Evolutionary conservation across 805 yeast species (phyloP), one percentile per base, ranked within the genome.

Genomic region (Saccharomycodes ludwigii): DNA sequence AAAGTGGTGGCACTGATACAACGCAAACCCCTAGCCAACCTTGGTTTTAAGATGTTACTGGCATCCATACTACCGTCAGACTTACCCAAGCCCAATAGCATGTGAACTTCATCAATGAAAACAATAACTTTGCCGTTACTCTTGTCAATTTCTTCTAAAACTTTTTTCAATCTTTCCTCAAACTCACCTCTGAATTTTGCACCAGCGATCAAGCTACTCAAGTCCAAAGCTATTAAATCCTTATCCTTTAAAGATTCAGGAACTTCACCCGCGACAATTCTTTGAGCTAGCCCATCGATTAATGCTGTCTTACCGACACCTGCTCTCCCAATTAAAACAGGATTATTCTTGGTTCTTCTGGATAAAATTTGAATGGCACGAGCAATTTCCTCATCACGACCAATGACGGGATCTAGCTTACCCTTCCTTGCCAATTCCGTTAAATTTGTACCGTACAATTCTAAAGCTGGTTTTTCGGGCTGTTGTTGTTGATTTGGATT

Each of bases 301-400:
- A 91, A 74, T 5, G 97, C 93, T 0, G 97, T 91, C 55, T 88
- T 88, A 60, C 98, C 98, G 0, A 95, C 93, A 59, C 98, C 98
- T 1, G 98, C 98, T 43, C 81, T 74, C 40, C 98, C 98, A 25
- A 91, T 85, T 33, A 88, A 56, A 1, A 91, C 94, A 0, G 98
- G 98, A 48, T 88, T 88, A 54, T 91, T 91, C 56, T 88, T 88
- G 1, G 96, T 85, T 52, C 97, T 67, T 44, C 98, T 65, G 1
- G 95, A 83, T 27, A 88, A 59, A 29, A 88, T 86, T 52, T 88
- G 97, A 35, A 88, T 78, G 0, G 97, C 88, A 37, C 98, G 65
- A 36, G 88, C 68, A 35, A 88, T 91, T 50, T 91, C 97, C 40
- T 86, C 95, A 47, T 91, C 97, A 40, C 97, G 66, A 3, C 98